These are phyloP conservation scores for Paraleonurus japonicus DNA, from an alignment of 257 asterid genomes.

Conservation along the genomic window DNA sequence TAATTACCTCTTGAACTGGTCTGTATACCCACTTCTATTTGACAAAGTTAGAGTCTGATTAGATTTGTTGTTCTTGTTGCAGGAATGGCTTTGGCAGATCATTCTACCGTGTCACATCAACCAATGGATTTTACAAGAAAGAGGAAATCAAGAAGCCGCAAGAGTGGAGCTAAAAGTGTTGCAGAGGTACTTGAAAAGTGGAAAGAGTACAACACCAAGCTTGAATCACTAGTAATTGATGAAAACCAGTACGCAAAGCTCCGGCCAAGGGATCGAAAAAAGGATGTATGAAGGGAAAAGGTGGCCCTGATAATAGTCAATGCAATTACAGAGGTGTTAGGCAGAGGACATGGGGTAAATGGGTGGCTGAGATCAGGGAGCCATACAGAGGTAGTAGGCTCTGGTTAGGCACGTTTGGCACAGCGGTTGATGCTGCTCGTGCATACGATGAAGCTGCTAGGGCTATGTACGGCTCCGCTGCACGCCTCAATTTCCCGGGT, in stretches of 20 bases:
- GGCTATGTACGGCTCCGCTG: conserved; percentile 53
- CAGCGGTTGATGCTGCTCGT: conserved; percentile 47
- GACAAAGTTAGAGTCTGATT: background rate
- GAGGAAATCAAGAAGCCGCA: conserved; percentile 49
- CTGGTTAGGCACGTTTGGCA: conserved; percentile 54
- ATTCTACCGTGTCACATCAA: conserved; percentile 1
- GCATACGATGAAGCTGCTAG: conserved; percentile 63
- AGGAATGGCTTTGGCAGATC: conserved; percentile 31
- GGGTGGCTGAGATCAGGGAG: conserved; percentile 75
- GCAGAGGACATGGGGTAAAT: conserved; percentile 73
- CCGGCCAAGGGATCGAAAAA: conserved; percentile 70
- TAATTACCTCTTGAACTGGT: background rate
- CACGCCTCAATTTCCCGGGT: conserved; percentile 49
- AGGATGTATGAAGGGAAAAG: conserved; percentile 72
- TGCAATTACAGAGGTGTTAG: conserved; percentile 62
- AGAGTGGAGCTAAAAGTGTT: conserved; percentile 32
- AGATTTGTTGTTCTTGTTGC: conserved; percentile 8
- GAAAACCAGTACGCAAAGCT: conserved; percentile 33
- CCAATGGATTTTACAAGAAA: conserved; percentile 26
- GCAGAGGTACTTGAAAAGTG: conserved; percentile 51
- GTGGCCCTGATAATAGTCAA: conserved; percentile 52
- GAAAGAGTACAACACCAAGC: conserved; percentile 46
- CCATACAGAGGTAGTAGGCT: conserved; percentile 52
- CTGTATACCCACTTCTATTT: background rate
- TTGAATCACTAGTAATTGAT: conserved; percentile 18